Percentiles rank a stretch among this genome's conserved stretches.
Conservation (phyloP, 495 filamentous ascomycete species). For the Penicillium angulare region DNA sequence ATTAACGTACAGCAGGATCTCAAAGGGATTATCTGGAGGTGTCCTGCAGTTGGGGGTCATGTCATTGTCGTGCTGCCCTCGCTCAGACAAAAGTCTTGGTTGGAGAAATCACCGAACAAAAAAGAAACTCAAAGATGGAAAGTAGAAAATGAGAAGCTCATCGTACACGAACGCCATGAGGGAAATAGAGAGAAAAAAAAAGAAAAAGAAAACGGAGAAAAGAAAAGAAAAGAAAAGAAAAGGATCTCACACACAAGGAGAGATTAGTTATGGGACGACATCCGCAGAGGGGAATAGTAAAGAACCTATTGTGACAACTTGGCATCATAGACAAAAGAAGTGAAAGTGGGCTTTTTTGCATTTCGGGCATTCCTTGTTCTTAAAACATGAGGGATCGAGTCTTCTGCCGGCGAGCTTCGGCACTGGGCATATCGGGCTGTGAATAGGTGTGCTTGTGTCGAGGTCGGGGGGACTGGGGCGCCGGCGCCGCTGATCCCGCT, state of each 20-base stretch:
- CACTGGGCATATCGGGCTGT: conserved; percentile 39
- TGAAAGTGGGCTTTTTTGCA: conserved; percentile 18
- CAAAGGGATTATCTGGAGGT: conserved; percentile 21
- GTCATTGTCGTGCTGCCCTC: conserved; percentile 20
- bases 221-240: conserved; percentile 7
- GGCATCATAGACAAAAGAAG: conserved; percentile 30
- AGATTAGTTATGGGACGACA: conserved; percentile 8
- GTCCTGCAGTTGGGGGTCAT: conserved; percentile 26
- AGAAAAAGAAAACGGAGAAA: conserved; percentile 7
- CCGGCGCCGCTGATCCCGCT: conserved; percentile 26
- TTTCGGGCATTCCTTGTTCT: not conserved
- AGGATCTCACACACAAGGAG: conserved; percentile 7
- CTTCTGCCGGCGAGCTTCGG: conserved; percentile 43
- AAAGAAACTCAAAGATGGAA: conserved; percentile 16
- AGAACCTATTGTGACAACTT: conserved; percentile 30
- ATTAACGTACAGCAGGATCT: conserved; percentile 35
- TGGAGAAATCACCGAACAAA: conserved; percentile 4
- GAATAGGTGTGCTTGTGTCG: conserved; percentile 46
- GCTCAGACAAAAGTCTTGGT: conserved; percentile 10
- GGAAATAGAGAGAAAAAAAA: conserved; percentile 4
- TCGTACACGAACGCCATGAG: conserved; percentile 28
- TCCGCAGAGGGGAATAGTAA: conserved; percentile 16
- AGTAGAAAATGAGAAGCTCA: conserved; percentile 13
- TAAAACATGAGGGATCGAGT: conserved; percentile 47
- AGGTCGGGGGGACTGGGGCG: conserved; percentile 27